phyloP scores from a whole-genome alignment of 2,329 filamentous ascomycete species.

The Sarocladiaceae sp. region DNA sequence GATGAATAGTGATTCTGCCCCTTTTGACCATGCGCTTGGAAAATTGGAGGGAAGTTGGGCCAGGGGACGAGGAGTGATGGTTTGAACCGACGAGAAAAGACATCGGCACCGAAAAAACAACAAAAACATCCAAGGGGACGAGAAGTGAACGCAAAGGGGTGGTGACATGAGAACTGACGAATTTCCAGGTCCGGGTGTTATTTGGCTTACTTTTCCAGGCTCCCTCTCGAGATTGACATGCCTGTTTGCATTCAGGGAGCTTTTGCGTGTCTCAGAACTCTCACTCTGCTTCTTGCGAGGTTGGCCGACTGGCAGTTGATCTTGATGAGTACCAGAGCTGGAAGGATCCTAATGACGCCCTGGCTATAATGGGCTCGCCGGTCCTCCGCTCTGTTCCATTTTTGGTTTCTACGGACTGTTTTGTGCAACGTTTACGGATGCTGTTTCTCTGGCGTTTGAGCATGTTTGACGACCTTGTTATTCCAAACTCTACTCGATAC shows the following conservation, averaged over 20 bases:
- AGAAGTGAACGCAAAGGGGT: slow-evolving; percentile 3
- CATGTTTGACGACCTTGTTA: not conserved
- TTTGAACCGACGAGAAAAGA: slow-evolving; percentile 5
- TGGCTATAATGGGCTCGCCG: not conserved
- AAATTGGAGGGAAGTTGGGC: not conserved
- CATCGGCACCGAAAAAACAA: slow-evolving; percentile 4
- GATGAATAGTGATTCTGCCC: slow-evolving; percentile 1
- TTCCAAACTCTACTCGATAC: slow-evolving; percentile 9
- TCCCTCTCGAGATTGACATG: slow-evolving; percentile 8
- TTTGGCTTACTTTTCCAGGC: slow-evolving; percentile 1
- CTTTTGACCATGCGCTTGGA: not conserved
- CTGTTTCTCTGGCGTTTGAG: slow-evolving; percentile 4
- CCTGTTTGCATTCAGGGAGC: slow-evolving; percentile 9
- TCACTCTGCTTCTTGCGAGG: slow-evolving; percentile 8
- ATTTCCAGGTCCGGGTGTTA: slow-evolving; percentile 3
- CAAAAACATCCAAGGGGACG: not conserved
- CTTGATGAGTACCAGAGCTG: slow-evolving; percentile 4
- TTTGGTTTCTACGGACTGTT: not conserved
- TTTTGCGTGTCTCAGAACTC: slow-evolving; percentile 6
- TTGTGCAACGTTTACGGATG: slow-evolving; percentile 2
- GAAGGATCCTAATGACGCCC: slow-evolving; percentile 6
- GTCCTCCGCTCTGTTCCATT: slow-evolving; percentile 6
- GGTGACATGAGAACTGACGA: slow-evolving; percentile 7
- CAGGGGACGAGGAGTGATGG: slow-evolving; percentile 2
- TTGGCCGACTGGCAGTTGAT: slow-evolving; percentile 8